Evolutionary conservation across 164 flowering plant species (phyloP), one percentile per base, ranked within the genome.

Genomic region (Chimonanthus salicifolius): DNA sequence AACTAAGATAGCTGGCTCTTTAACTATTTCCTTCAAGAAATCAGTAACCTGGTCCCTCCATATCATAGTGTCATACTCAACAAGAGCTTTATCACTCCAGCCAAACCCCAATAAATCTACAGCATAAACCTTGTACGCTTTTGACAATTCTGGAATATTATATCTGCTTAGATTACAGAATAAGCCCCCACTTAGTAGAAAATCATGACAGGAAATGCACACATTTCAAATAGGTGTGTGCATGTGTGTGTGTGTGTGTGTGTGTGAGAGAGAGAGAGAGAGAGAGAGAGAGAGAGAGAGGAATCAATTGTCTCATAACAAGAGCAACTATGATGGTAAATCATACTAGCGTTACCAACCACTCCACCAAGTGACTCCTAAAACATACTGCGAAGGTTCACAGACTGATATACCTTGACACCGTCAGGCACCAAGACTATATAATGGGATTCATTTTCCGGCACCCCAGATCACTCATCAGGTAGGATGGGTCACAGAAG

Each of bases 21-120:
- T 85, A 69, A 95, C 99, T 50, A 90, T 74, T 80, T 93, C 98
- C 80, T 85, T 90, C 87, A 93, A 15, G 80, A 95, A 95, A 84
- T 95, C 99, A 64, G 83, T 86, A 0, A 93, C 86, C 81, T 95
- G 98, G 83, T 95, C 99, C 73, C 81, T 92, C 99, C 99, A 95
- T 45, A 95, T 79, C 84, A 89, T 78, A 44, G 98, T 90, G 82
- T 95, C 97, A 82, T 93, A 95, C 62, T 95, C 95, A 20, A 93
- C 76, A 47, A 95, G 68, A 50, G 98, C 97, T 82, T 93, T 95
- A 47, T 93, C 99, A 80, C 99, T 95, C 99, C 98, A 95, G 43
- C 98, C 99, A 81, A 95, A 95, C 3, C 99, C 98, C 58, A 95
- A 83, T 81, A 95, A 88, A 79, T 95, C 99, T 45, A 95, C 8